Evolutionary conservation across 495 filamentous ascomycete species (phyloP).

Genomic region (Daldinia concentrica): DNA sequence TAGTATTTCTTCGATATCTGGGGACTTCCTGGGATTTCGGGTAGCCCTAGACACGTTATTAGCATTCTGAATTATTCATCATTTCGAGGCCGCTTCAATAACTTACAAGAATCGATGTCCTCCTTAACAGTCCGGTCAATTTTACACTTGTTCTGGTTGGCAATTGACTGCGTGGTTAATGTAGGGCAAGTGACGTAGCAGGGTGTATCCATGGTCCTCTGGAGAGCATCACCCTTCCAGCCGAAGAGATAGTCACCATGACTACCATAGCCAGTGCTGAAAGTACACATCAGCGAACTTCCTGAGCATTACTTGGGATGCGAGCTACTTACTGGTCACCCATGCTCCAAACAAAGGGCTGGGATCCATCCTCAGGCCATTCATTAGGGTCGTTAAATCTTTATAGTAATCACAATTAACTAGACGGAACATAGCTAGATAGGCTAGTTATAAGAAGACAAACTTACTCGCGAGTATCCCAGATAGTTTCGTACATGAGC

Average conservation of each 20-base stretch:
- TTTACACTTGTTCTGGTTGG: constrained; percentile 46
- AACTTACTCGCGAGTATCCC: constrained; percentile 37
- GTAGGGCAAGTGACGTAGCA: constrained; percentile 48
- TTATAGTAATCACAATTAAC: background rate
- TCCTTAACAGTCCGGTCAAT: constrained; percentile 38
- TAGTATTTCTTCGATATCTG: constrained; percentile 30
- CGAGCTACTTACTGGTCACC: constrained; percentile 44
- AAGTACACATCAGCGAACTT: background rate
- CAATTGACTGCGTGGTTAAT: constrained; percentile 45
- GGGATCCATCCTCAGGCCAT: constrained; percentile 54
- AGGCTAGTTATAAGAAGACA: background rate
- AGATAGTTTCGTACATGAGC: constrained; percentile 47
- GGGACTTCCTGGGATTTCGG: constrained; percentile 33
- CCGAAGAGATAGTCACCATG: constrained; percentile 50
- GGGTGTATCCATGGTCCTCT: constrained; percentile 45
- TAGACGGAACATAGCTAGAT: background rate
- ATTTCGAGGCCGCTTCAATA: background rate
- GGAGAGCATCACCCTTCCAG: constrained; percentile 47
- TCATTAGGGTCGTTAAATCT: constrained; percentile 47
- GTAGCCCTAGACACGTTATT: constrained; percentile 19
- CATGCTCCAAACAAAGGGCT: constrained; percentile 55
- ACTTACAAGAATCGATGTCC: constrained; percentile 49
- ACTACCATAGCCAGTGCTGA: constrained; percentile 42
- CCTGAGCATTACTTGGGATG: background rate
- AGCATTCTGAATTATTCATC: background rate